Base-by-base conservation (phyloP, 73 alveolate species). In the Paramecium tetraurelia region DNA sequence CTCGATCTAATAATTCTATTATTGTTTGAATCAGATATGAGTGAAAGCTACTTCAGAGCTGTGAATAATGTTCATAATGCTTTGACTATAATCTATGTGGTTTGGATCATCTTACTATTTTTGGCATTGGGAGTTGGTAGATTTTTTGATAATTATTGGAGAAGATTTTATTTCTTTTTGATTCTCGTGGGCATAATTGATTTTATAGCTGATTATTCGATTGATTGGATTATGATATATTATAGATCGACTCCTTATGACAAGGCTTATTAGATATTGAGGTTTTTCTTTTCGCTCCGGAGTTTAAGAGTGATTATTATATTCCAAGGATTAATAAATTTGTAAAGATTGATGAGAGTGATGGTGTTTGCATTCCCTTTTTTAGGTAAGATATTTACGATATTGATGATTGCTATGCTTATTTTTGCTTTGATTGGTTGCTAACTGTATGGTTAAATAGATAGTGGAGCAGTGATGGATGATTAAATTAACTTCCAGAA, bases 311-410 rank as follows among this genome's bases (percentile, higher is more conserved):
- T 80, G 36, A 40, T 80, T 0, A 16, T 80, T 38, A 31, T 46
- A 44, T 80, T 80, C 24, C n/a, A 80, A 80, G 75, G 90, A 80
- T 44, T 80, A 8, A 33, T 31, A 44, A 44, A 46, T 31, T 27
- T 80, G 14, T 24, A 80, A 80, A 80, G 90, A 44, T 80, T 80
- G 16, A 46, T 80, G 57, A 80, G 90, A 80, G 90, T 80, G 24
- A 80, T 80, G 70, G 72, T 48, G 21, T 80, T 80, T 44, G 90
- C 90, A 12, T 14, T 80, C 9, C 90, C 90, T 3, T 80, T 46
- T 35, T 48, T 80, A 22, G 70, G 70, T 9, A 80, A 43, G 12
- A 80, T 80, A 11, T 46, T 80, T 31, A 31, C 72, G 0, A 80
- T 80, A 24, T 80, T 41, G 16, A 44, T 46, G 27, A 48, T 48